A percentile compares a stretch with the other conserved stretches of the same genome.
phyloP scores from a whole-genome alignment of 371 early-diverging fungal genomes.

The Dinochytrium kinnereticum region DNA sequence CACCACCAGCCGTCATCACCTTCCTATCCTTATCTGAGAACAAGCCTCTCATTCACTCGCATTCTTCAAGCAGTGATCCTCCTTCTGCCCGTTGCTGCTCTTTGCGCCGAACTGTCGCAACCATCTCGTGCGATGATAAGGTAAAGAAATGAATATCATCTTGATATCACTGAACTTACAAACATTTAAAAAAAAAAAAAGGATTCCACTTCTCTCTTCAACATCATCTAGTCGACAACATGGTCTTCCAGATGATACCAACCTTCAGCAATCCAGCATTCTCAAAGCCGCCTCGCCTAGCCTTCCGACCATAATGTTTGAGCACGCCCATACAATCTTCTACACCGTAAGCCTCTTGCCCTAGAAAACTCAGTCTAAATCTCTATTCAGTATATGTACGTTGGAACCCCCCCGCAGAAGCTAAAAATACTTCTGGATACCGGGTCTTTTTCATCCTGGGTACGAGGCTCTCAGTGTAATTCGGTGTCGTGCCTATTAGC shows the following conservation, averaged over 20 bases:
- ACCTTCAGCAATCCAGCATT: background rate
- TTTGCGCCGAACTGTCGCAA: background rate
- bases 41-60: background rate
- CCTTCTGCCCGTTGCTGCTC: background rate
- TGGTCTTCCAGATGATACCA: background rate
- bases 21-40: background rate
- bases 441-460: constrained; percentile 75
- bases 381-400: background rate
- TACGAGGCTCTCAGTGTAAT: constrained; percentile 9
- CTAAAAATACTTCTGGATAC: constrained; percentile 76
- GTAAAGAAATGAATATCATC: too few species aligned
- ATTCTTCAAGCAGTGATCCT: background rate
- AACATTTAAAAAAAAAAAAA: too few species aligned
- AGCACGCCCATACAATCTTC: constrained; percentile 8
- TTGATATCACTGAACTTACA: too few species aligned
- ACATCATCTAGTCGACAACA: background rate
- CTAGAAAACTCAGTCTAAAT: background rate
- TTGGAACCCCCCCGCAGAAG: constrained; percentile 71
- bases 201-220: background rate
- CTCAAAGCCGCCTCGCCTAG: background rate
- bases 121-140: background rate
- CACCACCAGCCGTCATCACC: too few species aligned
- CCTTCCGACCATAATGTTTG: background rate
- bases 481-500: background rate
- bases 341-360: constrained; percentile 2